These are phyloP conservation scores for Daedalea quercina DNA, from an alignment of 768 basidiomycete species.

Conservation along the genomic window DNA sequence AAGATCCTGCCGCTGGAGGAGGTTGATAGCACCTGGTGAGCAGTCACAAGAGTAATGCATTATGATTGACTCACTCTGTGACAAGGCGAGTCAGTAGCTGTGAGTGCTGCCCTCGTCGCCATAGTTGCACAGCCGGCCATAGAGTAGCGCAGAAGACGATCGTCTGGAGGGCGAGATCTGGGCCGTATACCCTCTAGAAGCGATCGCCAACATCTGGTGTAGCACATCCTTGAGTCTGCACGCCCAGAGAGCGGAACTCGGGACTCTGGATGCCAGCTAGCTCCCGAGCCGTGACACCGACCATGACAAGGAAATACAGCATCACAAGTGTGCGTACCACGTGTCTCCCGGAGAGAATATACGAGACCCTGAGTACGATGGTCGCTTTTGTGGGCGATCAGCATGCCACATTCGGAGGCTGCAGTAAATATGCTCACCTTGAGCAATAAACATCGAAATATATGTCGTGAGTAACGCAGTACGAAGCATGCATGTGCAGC, in stretches of 20 bases:
- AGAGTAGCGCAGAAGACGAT: constrained; percentile 12
- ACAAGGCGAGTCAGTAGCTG: constrained; percentile 10
- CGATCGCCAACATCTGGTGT: constrained; percentile 7
- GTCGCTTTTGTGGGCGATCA: constrained; percentile 3
- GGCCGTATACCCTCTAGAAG: constrained; percentile 12
- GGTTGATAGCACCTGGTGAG: not conserved
- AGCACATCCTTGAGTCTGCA: constrained; percentile 8
- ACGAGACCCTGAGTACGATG: constrained; percentile 17
- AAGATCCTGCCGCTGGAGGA: constrained; percentile 11
- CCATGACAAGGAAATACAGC: constrained; percentile 6
- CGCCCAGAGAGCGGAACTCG: constrained; percentile 4
- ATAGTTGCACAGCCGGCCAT: constrained; percentile 7
- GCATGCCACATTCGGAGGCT: not conserved
- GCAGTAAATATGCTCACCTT: constrained; percentile 3
- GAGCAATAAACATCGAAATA: constrained; percentile 6
- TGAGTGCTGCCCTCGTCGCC: constrained; percentile 4
- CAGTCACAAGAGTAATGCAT: not conserved
- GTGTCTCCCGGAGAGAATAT: constrained; percentile 9
- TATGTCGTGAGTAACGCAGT: constrained; percentile 6
- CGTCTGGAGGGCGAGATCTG: constrained; percentile 13
- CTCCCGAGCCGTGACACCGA: not conserved
- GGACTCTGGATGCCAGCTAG: constrained; percentile 5
- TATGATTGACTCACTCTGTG: constrained; percentile 8
- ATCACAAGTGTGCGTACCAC: constrained; percentile 5
- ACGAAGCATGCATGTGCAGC: constrained; percentile 5